Evolutionary conservation across 2,329 filamentous ascomycete species (phyloP), one percentile per base, ranked within the genome.

Genomic region (Cordyceps cateniannulata): DNA sequence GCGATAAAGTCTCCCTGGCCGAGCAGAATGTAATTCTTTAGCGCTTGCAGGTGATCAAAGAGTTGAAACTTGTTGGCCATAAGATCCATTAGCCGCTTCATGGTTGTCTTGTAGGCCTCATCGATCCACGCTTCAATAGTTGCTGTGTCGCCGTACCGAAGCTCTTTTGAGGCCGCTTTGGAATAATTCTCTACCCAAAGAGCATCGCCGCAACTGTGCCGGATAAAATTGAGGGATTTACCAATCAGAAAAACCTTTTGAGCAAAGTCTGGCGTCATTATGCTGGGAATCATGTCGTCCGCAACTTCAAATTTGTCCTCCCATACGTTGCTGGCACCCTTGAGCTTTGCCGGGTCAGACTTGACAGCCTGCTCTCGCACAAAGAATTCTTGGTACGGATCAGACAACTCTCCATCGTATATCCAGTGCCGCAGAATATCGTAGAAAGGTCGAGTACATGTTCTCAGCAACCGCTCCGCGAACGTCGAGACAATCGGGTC

Each of bases 1-100:
- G 93, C 93, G 64, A 99, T 96, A 70, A 99, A 99, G 76, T 99
- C 96, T 58, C 95, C 95, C 69, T 97, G 93, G 1, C 95, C 95
- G 1, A 99, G 84, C 0, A 99, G 81, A 57, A 99, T 88, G 70
- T 98, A 99, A 70, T 92, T 91, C 75, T 98, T 99, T 52, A 99
- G 80, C 0, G 93, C 95, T 63, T 88, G 85, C 1, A 99, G 81
- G 71, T 99, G 96, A 60, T 96, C 89, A 69, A 97, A 96, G 0
- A 99, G 80, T 66, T 93, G 91, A 76, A 99, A 99, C 69, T 97
- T 98, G 66, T 88, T 87, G 57, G 89, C 90, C 93, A 99, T 97
- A 59, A 99, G 83, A 70, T 93, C 83, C 68, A 96, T 96, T 29
- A 98, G 81, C 16, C 93, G 89, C 61, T 91, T 91, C 93, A 99